These are phyloP conservation scores for Coemansia sp. DNA, from an alignment of 192 early-diverging fungal genomes.

Conservation along the genomic window DNA sequence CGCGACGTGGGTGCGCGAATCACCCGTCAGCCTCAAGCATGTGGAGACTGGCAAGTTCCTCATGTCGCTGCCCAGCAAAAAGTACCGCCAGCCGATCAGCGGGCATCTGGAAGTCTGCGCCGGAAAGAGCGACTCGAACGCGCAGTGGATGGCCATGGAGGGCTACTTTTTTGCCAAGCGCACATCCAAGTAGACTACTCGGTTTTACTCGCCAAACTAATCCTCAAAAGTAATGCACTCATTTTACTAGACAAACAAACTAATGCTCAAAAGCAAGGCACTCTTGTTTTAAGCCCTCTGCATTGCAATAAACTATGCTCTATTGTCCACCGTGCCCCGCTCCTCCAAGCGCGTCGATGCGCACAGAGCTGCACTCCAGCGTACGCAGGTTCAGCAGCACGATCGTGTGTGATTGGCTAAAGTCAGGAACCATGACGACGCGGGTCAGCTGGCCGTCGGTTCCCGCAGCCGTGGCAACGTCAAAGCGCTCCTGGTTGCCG, in stretches of 20 bases:
- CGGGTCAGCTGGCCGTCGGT: slow-evolving; percentile 58
- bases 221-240: no score
- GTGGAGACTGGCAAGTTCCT: slow-evolving; percentile 37
- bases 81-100: slow-evolving; percentile 42
- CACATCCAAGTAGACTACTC: no score
- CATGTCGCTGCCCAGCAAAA: slow-evolving; percentile 35
- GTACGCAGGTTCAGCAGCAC: slow-evolving; percentile 80
- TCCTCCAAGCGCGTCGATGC: not conserved
- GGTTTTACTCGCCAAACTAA: no score
- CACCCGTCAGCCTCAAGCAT: slow-evolving; percentile 32
- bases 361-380: slow-evolving; percentile 47
- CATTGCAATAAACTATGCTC: no score
- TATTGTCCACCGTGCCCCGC: not conserved
- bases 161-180: slow-evolving; percentile 27
- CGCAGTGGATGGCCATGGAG: slow-evolving; percentile 48
- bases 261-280: no score
- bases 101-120: slow-evolving; percentile 51
- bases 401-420: slow-evolving; percentile 62
- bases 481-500: slow-evolving; percentile 82
- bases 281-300: no score
- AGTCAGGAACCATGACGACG: slow-evolving; percentile 77
- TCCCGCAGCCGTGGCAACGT: slow-evolving; percentile 45
- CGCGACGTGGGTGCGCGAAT: slow-evolving; percentile 26
- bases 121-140: slow-evolving; percentile 25
- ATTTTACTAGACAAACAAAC: no score